Evolutionary conservation across 2,329 filamentous ascomycete species (phyloP).

Genomic region (Lasiodiplodia sp.): DNA sequence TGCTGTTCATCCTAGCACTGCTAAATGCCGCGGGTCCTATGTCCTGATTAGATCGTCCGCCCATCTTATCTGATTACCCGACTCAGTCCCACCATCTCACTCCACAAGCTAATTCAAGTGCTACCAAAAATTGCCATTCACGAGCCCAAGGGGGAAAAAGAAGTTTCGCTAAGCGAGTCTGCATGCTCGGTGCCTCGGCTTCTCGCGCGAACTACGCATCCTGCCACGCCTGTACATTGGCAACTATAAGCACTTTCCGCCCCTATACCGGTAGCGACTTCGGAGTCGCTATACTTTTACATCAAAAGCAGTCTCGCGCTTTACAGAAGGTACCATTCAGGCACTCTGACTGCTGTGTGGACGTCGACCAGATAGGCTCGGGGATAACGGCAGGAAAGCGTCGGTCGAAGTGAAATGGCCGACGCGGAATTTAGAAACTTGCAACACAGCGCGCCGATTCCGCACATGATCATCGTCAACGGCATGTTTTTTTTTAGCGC

Average conservation of each 20-base stretch:
- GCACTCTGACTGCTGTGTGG: too few species aligned
- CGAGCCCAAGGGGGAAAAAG: background rate
- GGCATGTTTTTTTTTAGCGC: too few species aligned
- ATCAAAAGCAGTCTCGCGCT: too few species aligned
- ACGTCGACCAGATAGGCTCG: background rate
- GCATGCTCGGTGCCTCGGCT: background rate
- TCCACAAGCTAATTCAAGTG: background rate
- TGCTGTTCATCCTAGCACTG: too few species aligned
- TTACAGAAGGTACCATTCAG: too few species aligned
- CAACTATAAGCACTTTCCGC: background rate
- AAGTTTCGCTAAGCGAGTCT: background rate
- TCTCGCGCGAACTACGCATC: background rate
- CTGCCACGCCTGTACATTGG: background rate
- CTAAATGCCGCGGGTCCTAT: conserved; percentile 20
- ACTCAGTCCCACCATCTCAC: background rate
- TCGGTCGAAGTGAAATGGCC: background rate
- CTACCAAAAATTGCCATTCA: too few species aligned
- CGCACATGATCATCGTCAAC: too few species aligned
- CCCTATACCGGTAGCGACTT: too few species aligned
- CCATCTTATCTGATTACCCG: conserved; percentile 24
- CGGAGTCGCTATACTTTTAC: too few species aligned
- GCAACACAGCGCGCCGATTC: background rate
- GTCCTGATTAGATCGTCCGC: conserved; percentile 11
- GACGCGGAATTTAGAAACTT: background rate
- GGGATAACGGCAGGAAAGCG: background rate